Evolutionary conservation across 345 rosid species (phyloP).

Genomic region (Hibiscus trionum): DNA sequence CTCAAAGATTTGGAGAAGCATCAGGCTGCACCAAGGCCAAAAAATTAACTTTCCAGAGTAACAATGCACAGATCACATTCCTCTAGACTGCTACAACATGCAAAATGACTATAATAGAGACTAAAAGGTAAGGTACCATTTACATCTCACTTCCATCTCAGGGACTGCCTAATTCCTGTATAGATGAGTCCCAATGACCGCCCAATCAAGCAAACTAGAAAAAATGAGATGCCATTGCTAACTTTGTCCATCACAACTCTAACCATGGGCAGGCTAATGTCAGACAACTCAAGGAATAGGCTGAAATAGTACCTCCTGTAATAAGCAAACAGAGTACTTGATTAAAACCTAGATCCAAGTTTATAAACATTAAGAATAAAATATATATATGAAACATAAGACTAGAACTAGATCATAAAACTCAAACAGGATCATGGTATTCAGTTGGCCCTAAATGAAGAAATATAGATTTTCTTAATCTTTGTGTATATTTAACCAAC

Average conservation of each 20-base stretch:
- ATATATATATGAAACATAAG: neutral
- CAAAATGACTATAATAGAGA: slow-evolving; percentile 7
- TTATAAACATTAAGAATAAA: neutral
- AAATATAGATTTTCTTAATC: neutral
- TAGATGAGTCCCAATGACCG: slow-evolving; percentile 83
- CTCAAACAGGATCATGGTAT: slow-evolving; percentile 9
- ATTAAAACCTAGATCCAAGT: slow-evolving; percentile 10
- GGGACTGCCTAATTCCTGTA: slow-evolving; percentile 87
- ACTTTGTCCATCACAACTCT: slow-evolving; percentile 57
- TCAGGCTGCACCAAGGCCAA: slow-evolving; percentile 6
- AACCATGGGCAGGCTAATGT: slow-evolving; percentile 69
- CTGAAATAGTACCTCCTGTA: slow-evolving; percentile 90
- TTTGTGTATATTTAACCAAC: neutral
- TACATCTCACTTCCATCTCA: slow-evolving; percentile 67
- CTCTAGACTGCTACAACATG: slow-evolving; percentile 10
- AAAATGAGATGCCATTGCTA: slow-evolving; percentile 74
- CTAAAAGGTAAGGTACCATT: slow-evolving; percentile 13
- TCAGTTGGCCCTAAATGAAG: neutral
- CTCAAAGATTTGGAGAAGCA: neutral
- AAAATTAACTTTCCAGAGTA: neutral
- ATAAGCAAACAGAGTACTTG: neutral
- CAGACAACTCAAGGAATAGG: slow-evolving; percentile 74
- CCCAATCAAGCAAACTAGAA: slow-evolving; percentile 79
- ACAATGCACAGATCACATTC: slow-evolving; percentile 1
- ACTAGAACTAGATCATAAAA: neutral